A percentile compares a stretch with the other conserved stretches of the same genome.
Conservation (phyloP, 306 rosid species). For the Vigna trinervia region DNA sequence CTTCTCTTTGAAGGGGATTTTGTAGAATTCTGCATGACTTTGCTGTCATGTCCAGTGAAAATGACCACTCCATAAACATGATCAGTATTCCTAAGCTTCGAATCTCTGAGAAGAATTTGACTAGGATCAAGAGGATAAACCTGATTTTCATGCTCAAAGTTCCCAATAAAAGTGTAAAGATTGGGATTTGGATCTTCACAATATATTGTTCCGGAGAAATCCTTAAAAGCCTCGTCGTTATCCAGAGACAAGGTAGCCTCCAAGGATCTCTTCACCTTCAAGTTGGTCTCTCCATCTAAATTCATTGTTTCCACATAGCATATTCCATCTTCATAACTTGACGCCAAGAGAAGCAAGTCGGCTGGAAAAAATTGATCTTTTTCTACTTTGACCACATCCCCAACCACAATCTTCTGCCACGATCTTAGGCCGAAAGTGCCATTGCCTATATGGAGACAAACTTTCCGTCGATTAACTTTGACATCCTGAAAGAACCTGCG, state of each 20-base stretch:
- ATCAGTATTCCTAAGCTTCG: conserved; percentile 92
- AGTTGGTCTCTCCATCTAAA: conserved; percentile 97
- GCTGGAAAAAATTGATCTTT: conserved; percentile 98
- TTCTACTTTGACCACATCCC: conserved; percentile 86
- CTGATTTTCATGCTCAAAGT: conserved; percentile 75
- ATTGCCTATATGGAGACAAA: conserved; percentile 65
- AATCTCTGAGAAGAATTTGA: conserved; percentile 94
- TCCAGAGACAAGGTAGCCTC: conserved; percentile 79
- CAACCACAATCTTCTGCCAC: conserved; percentile 84
- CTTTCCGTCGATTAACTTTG: conserved; percentile 83
- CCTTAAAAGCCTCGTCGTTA: conserved; percentile 74
- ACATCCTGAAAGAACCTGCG: conserved; percentile 87
- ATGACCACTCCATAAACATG: conserved; percentile 89
- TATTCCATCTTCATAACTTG: conserved; percentile 95
- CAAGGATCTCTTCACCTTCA: conserved; percentile 93
- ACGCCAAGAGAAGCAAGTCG: conserved; percentile 85
- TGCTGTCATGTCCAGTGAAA: conserved; percentile 96
- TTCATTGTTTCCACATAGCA: conserved; percentile 99
- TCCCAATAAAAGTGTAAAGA: conserved; percentile 92
- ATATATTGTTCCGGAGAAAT: conserved; percentile 66
- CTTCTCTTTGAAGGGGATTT: conserved; percentile 98
- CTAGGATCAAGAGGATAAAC: conserved; percentile 84
- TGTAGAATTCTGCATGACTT: conserved; percentile 97
- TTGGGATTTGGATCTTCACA: conserved; percentile 97
- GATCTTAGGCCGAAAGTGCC: conserved; percentile 68